Evolutionary conservation across 2,329 filamentous ascomycete species (phyloP).

Genomic region (Fusarium devonianum): DNA sequence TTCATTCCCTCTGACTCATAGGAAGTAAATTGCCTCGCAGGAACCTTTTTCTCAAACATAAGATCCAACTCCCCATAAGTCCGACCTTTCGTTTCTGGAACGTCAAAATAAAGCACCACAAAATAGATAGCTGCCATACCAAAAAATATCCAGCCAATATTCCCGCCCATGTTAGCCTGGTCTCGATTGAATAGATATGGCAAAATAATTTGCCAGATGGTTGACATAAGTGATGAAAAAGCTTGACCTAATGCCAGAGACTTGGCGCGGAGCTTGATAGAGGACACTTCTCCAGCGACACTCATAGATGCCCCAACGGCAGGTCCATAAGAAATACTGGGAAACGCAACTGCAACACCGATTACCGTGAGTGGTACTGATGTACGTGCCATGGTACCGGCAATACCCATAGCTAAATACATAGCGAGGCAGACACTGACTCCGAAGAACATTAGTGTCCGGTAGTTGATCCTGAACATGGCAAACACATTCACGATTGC

Average conservation of each 20-base stretch:
- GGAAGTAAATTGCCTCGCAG: constrained; percentile 1
- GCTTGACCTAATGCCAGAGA: constrained; percentile 3
- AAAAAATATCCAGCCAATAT: constrained; percentile 11
- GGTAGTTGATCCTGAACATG: constrained; percentile 3
- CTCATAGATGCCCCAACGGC: constrained; percentile 4
- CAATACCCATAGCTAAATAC: constrained; percentile 11
- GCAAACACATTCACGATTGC: neutral
- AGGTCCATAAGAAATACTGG: constrained; percentile 10
- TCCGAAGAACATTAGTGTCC: constrained; percentile 8
- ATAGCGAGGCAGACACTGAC: constrained; percentile 2
- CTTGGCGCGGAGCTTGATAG: constrained; percentile 8
- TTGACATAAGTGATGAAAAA: neutral
- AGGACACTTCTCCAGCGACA: constrained; percentile 5
- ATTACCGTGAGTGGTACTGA: constrained; percentile 2
- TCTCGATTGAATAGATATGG: constrained; percentile 12
- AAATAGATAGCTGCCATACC: constrained; percentile 6
- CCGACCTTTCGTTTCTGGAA: constrained; percentile 6
- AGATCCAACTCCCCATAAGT: constrained; percentile 8
- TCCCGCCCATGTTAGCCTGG: constrained; percentile 13
- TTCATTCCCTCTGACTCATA: neutral
- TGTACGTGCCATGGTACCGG: constrained; percentile 5
- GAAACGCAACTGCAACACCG: constrained; percentile 5
- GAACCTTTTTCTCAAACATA: constrained; percentile 14
- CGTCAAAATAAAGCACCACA: constrained; percentile 3
- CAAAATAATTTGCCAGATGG: constrained; percentile 2